A percentile compares a stretch with the other conserved stretches of the same genome.
Evolutionary conservation across 495 filamentous ascomycete species (phyloP).

Genomic region (Penicillium mononematosum): DNA sequence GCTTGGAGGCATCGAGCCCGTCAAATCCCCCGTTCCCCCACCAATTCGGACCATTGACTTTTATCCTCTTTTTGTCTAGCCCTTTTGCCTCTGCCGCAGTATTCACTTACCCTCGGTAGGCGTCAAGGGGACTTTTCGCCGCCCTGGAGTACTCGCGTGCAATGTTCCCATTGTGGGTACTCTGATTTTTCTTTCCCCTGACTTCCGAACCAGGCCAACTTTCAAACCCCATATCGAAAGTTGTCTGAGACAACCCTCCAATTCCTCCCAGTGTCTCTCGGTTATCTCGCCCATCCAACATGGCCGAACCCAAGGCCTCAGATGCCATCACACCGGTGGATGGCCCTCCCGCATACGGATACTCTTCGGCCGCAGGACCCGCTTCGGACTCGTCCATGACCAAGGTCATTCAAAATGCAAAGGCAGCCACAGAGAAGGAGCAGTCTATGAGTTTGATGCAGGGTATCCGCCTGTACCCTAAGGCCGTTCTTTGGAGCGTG

Average conservation of each 20-base stretch:
- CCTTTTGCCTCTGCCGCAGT: neutral
- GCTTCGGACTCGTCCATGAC: constrained; percentile 32
- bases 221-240: constrained; percentile 5
- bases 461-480: constrained; percentile 54
- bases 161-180: constrained; percentile 28
- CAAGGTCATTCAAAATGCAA: constrained; percentile 44
- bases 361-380: constrained; percentile 22
- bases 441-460: constrained; percentile 46
- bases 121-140: constrained; percentile 2
- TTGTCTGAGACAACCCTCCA: constrained; percentile 2
- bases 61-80: constrained; percentile 16
- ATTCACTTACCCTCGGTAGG: constrained; percentile 6
- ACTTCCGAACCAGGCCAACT: constrained; percentile 11
- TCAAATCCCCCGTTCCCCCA: constrained; percentile 17
- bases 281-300: constrained; percentile 20
- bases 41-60: constrained; percentile 12
- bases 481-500: constrained; percentile 55
- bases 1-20: constrained; percentile 15
- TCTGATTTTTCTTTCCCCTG: constrained; percentile 17
- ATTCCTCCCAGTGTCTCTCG: constrained; percentile 1
- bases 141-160: constrained; percentile 23
- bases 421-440: constrained; percentile 47
- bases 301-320: constrained; percentile 27
- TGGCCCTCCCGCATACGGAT: constrained; percentile 9
- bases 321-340: constrained; percentile 33